Evolutionary conservation across 2,329 filamentous ascomycete species (phyloP).

Genomic region (Venturia asperata): DNA sequence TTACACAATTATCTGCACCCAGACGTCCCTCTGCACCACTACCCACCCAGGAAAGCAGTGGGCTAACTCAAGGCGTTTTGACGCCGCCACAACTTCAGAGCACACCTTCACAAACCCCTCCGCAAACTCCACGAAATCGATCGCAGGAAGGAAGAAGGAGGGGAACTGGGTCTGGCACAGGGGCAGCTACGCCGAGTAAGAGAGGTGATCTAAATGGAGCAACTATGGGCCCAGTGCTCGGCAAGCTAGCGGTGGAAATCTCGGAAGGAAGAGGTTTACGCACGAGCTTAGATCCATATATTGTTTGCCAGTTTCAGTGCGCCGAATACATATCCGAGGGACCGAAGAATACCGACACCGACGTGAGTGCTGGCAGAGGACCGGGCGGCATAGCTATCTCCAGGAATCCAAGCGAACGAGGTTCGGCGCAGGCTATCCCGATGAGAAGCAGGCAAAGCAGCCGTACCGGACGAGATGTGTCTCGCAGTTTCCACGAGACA

Average conservation of each 20-base stretch:
- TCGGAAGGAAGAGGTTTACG: constrained; percentile 75
- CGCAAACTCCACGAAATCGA: constrained; percentile 81
- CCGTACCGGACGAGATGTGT: constrained; percentile 59
- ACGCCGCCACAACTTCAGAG: constrained; percentile 65
- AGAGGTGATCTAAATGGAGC: constrained; percentile 43
- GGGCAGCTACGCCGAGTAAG: constrained; percentile 24
- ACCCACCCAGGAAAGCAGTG: constrained; percentile 51
- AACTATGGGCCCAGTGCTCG: constrained; percentile 66
- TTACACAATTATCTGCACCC: constrained; percentile 41
- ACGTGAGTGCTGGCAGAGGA: neutral
- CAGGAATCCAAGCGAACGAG: constrained; percentile 63
- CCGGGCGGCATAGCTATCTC: constrained; percentile 42
- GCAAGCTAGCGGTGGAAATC: constrained; percentile 85
- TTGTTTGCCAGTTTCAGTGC: constrained; percentile 93
- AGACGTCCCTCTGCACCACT: constrained; percentile 48
- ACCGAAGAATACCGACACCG: constrained; percentile 46
- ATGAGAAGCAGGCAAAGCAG: constrained; percentile 97
- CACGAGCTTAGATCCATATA: constrained; percentile 82
- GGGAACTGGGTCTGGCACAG: constrained; percentile 25
- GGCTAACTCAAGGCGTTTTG: constrained; percentile 78
- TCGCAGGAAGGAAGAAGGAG: constrained; percentile 52
- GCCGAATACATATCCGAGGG: constrained; percentile 93
- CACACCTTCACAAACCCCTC: constrained; percentile 85
- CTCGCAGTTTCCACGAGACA: constrained; percentile 49
- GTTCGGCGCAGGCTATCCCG: constrained; percentile 85